Evolutionary conservation across 2,329 filamentous ascomycete genomes (phyloP).

Genomic region (Dactylellina sp.): DNA sequence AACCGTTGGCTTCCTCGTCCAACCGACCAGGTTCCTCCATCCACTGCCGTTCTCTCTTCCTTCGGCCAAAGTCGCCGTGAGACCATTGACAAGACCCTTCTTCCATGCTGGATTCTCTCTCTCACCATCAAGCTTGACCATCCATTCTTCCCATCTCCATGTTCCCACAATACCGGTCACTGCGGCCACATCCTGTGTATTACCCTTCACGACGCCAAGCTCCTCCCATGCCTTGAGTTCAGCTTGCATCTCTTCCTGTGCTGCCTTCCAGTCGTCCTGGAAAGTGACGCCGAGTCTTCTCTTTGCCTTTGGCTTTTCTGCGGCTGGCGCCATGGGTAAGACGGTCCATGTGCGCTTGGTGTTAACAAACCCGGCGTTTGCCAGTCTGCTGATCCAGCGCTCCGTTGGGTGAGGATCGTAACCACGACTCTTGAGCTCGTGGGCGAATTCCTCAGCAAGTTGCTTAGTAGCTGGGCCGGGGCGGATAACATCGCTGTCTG

Average conservation of each 20-base stretch:
- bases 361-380: conserved; percentile 79
- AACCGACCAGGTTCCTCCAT: conserved; percentile 73
- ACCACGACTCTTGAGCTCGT: conserved; percentile 86
- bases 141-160: conserved; percentile 97
- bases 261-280: conserved; percentile 72
- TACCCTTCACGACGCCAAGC: conserved; percentile 70
- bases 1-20: conserved; percentile 71
- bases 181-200: conserved; percentile 77
- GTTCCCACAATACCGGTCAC: conserved; percentile 85
- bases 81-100: conserved; percentile 69
- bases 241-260: conserved; percentile 65
- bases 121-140: conserved; percentile 73
- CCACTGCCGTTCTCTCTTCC: conserved; percentile 71
- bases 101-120: conserved; percentile 57
- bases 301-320: conserved; percentile 65
- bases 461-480: conserved; percentile 82
- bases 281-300: conserved; percentile 63
- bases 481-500: conserved; percentile 91
- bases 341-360: conserved; percentile 89
- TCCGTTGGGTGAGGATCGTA: conserved; percentile 89
- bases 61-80: conserved; percentile 74
- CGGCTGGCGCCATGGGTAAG: conserved; percentile 78
- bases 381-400: conserved; percentile 79
- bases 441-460: conserved; percentile 90
- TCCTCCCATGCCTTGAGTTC: conserved; percentile 61